Percentiles rank a stretch among this genome's conserved stretches.
phyloP scores from a whole-genome alignment of 2,329 filamentous ascomycete species.

The Fusarium verticillioides region DNA sequence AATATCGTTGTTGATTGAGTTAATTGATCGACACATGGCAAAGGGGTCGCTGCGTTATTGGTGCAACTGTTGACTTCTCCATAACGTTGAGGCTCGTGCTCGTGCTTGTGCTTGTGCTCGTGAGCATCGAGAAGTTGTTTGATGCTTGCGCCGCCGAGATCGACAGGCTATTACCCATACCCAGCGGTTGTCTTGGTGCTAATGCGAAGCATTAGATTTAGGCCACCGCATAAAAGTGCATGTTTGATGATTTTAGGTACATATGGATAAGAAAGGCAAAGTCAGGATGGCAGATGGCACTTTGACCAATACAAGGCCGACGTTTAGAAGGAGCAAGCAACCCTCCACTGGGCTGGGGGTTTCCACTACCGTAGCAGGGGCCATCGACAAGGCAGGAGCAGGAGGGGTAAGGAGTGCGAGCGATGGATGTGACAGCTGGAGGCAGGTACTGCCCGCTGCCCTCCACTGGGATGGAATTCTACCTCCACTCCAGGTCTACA shows the following conservation, averaged over 20 bases:
- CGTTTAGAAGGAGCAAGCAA: background rate
- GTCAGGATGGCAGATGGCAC: background rate
- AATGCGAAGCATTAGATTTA: slow-evolving; percentile 30
- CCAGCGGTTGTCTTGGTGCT: slow-evolving; percentile 5
- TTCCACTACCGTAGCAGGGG: background rate
- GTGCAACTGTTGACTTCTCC: slow-evolving; percentile 1
- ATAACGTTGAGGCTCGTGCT: slow-evolving; percentile 32
- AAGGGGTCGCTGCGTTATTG: slow-evolving; percentile 9
- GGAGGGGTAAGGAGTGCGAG: slow-evolving; percentile 27
- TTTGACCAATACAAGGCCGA: background rate
- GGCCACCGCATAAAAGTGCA: slow-evolving; percentile 28
- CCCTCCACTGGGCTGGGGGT: background rate
- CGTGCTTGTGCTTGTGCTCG: slow-evolving; percentile 23
- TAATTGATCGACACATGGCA: slow-evolving; percentile 14
- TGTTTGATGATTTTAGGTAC: background rate
- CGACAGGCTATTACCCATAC: background rate
- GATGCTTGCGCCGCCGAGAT: slow-evolving; percentile 17
- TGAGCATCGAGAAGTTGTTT: slow-evolving; percentile 13
- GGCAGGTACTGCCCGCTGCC: background rate
- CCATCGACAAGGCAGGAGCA: slow-evolving; percentile 10
- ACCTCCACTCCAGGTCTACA: background rate
- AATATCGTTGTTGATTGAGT: slow-evolving; percentile 9
- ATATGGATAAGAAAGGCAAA: background rate
- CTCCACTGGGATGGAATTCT: background rate
- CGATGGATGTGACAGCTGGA: background rate